phyloP scores from a whole-genome alignment of 176 grass and related monocot genomes.

The Carex kokanica region DNA sequence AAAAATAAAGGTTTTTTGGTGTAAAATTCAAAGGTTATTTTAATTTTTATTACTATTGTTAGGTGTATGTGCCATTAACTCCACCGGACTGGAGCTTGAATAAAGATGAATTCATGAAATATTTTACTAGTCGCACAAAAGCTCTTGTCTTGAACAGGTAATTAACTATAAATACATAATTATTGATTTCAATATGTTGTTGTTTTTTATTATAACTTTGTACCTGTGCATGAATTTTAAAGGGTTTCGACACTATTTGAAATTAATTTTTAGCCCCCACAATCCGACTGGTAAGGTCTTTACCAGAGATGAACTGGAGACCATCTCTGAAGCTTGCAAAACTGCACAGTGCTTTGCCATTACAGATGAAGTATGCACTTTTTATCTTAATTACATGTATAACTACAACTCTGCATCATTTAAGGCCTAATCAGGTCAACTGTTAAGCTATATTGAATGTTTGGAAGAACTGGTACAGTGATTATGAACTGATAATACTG shows the following conservation, averaged over 20 bases:
- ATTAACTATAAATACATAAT: not conserved
- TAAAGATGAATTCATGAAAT: conserved; percentile 52
- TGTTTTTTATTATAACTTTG: not conserved
- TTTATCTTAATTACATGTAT: not conserved
- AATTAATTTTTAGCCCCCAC: conserved; percentile 56
- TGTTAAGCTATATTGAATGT: not conserved
- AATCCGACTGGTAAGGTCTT: conserved; percentile 96
- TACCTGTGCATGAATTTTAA: not conserved
- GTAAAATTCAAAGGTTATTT: not conserved
- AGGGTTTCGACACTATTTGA: not conserved
- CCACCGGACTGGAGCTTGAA: conserved; percentile 72
- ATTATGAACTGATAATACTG: not conserved
- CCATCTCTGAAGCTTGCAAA: not conserved
- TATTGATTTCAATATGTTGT: not conserved
- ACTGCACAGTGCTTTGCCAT: not conserved
- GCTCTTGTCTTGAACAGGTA: conserved; percentile 90
- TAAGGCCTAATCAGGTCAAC: not conserved
- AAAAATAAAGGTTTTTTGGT: not conserved
- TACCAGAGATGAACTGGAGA: conserved; percentile 43
- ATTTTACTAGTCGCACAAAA: conserved; percentile 75
- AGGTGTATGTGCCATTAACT: conserved; percentile 85
- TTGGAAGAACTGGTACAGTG: not conserved
- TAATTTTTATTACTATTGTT: not conserved
- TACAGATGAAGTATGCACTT: conserved; percentile 16
- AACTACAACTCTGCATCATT: not conserved